These are phyloP conservation scores for Xylariales sp. DNA, from an alignment of 2,329 filamentous ascomycete genomes.

Conservation along the genomic window DNA sequence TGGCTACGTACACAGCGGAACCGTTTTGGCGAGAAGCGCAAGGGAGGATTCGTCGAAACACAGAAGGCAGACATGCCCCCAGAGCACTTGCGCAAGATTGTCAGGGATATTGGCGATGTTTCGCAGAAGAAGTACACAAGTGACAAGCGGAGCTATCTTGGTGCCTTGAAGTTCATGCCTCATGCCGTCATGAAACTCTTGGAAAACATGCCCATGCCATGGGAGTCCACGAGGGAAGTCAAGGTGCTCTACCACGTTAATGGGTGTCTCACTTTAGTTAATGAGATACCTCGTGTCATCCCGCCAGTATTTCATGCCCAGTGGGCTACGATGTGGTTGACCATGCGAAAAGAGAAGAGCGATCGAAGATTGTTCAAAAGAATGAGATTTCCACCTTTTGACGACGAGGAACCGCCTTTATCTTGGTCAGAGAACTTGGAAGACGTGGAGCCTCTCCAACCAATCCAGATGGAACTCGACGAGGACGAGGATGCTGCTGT, in stretches of 20 bases:
- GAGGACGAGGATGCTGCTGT: slow-evolving; percentile 92
- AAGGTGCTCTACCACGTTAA: slow-evolving; percentile 99
- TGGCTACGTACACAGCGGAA: slow-evolving; percentile 93
- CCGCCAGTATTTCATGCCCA: slow-evolving; percentile 98
- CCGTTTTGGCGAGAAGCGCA: slow-evolving; percentile 95
- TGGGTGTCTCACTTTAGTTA: slow-evolving; percentile 94
- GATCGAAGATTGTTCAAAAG: slow-evolving; percentile 96
- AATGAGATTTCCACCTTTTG: slow-evolving; percentile 98
- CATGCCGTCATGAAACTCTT: slow-evolving; percentile 96
- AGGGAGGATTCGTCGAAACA: slow-evolving; percentile 95
- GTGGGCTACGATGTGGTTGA: slow-evolving; percentile 99
- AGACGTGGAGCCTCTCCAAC: slow-evolving; percentile 95
- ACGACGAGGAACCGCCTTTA: slow-evolving; percentile 96
- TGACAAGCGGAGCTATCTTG: slow-evolving; percentile 97
- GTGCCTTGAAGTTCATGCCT: slow-evolving; percentile 98
- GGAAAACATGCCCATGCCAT: slow-evolving; percentile 99
- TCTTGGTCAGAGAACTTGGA: slow-evolving; percentile 99
- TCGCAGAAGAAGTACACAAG: slow-evolving; percentile 99
- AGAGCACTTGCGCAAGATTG: slow-evolving; percentile 97
- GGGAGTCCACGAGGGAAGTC: slow-evolving; percentile 95
- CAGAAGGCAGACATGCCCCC: slow-evolving; percentile 99
- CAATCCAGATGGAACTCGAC: slow-evolving; percentile 98
- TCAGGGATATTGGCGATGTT: slow-evolving; percentile 98
- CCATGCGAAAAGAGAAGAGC: slow-evolving; percentile 97
- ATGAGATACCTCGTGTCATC: slow-evolving; percentile 95